Evolutionary conservation across 2,329 filamentous ascomycete genomes (phyloP), one percentile per base, ranked within the genome.

Genomic region (Xylaria arbuscula): DNA sequence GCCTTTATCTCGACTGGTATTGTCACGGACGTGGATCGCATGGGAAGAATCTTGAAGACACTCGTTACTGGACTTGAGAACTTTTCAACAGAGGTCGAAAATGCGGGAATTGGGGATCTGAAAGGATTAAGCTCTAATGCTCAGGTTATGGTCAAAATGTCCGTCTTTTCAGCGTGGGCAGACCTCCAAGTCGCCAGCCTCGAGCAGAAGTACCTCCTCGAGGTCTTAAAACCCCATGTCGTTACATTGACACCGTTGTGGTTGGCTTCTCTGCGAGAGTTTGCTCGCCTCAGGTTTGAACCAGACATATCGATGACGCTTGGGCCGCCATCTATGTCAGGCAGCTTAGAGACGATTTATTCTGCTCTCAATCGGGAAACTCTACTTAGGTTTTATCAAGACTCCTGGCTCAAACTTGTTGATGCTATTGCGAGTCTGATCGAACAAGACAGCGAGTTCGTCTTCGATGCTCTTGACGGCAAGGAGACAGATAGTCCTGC

Each of bases 131-230:
- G 94, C 77, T 94, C 95, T 1, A 99, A 99, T 78, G 95, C 96
- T 0, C 93, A 97, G 77, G 93, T 98, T 57, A 99, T 99, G 96
- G 93, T 99, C 64, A 97, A 97, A 80, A 96, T 98, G 88, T 92
- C 96, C 0, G 92, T 99, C 1, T 97, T 97, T 79, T 96, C 95
- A 1, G 96, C 95, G 0, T 99, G 96, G 96, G 97, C 96, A 3
- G 93, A 98, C 78, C 86, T 99, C 38, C 96, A 99, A 80, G 94
- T 99, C 70, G 94, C 96, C 32, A 98, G 95, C 80, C 90, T 89
- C 4, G 95, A 98, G 77, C 95, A 98, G 74, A 90, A 89, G 60
- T 98, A 99, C 76, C 85, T 99, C 17, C 87, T 93, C 19, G 90
- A 96, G 71, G 94, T 99, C 11, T 85, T 99, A 61, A 93, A 92